phyloP scores from a whole-genome alignment of 495 filamentous ascomycete genomes.

The Venustampulla echinocandica region DNA sequence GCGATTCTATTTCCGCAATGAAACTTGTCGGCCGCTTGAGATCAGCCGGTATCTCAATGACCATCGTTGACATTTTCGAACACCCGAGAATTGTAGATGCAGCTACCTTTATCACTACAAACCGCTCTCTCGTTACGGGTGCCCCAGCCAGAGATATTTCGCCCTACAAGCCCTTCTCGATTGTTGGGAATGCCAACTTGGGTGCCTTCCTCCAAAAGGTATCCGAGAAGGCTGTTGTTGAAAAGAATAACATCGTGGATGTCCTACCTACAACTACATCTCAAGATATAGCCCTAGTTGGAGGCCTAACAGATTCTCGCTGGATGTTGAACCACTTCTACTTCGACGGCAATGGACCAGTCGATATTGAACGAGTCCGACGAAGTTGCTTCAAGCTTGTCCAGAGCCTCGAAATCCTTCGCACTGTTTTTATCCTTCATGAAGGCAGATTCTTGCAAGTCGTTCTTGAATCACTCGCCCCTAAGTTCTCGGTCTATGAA shows the following conservation, averaged over 20 bases:
- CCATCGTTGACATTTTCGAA: too few relatives aligned
- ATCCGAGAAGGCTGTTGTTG: constrained; percentile 34
- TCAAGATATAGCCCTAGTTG: constrained; percentile 54
- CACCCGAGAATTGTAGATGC: too few relatives aligned
- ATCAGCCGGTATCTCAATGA: too few relatives aligned
- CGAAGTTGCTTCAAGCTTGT: constrained; percentile 25
- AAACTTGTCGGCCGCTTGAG: too few relatives aligned
- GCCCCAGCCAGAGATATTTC: neutral
- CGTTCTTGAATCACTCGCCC: constrained; percentile 42
- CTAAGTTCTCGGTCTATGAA: constrained; percentile 35
- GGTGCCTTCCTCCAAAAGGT: constrained; percentile 34
- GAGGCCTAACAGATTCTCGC: constrained; percentile 32
- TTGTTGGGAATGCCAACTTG: constrained; percentile 30
- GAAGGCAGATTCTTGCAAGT: constrained; percentile 50
- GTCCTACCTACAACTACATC: constrained; percentile 53
- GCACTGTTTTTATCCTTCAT: constrained; percentile 57
- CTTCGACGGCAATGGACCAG: constrained; percentile 39
- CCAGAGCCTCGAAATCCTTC: constrained; percentile 54
- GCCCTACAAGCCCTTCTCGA: neutral
- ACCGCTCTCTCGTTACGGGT: too few relatives aligned
- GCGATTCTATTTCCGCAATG: too few relatives aligned
- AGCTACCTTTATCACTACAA: too few relatives aligned
- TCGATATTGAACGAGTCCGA: constrained; percentile 40
- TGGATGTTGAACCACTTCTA: constrained; percentile 51
- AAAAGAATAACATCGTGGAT: constrained; percentile 26